A percentile compares a stretch with the other conserved stretches of the same genome.
Evolutionary conservation across 2,329 filamentous ascomycete genomes (phyloP).

Genomic region (Fragosphaeria purpurea): DNA sequence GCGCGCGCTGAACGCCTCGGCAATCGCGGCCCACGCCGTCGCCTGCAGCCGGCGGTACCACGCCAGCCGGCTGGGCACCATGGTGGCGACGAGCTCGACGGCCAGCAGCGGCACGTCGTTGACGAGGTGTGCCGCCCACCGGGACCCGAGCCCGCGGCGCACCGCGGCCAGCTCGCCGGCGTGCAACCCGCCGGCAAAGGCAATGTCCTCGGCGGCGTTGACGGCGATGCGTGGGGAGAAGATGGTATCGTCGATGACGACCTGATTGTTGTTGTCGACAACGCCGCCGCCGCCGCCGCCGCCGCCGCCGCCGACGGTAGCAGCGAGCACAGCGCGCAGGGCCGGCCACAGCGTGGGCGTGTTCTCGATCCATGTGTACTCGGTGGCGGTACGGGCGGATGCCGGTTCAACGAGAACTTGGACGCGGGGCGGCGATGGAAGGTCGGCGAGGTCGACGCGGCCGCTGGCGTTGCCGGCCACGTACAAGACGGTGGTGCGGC

Average conservation of each 20-base stretch:
- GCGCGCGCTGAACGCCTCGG: constrained; percentile 54
- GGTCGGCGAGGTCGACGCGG: neutral
- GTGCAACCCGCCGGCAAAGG: constrained; percentile 37
- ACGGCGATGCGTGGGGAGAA: constrained; percentile 26
- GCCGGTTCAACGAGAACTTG: constrained; percentile 14
- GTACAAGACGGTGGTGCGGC: constrained; percentile 41
- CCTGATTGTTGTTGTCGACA: no score
- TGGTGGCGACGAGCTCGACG: constrained; percentile 35
- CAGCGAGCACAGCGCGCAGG: constrained; percentile 26
- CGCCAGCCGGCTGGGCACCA: constrained; percentile 26
- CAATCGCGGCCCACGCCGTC: constrained; percentile 57
- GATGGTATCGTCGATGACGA: no score
- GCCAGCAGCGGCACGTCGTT: constrained; percentile 31
- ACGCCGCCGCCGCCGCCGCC: constrained; percentile 19
- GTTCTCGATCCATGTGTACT: constrained; percentile 38
- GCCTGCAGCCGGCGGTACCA: constrained; percentile 38
- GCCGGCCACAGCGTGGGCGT: constrained; percentile 31
- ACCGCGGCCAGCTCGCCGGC: constrained; percentile 33
- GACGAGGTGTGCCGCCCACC: constrained; percentile 31
- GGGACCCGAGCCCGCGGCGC: constrained; percentile 22
- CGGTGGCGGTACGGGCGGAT: constrained; percentile 15
- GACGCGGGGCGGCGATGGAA: neutral
- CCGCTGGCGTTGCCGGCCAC: constrained; percentile 29
- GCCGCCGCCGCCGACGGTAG: constrained; percentile 24
- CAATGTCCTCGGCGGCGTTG: constrained; percentile 33